These are phyloP conservation scores for Porphyrellus cyaneotinctus DNA, from an alignment of 768 basidiomycete species.

Conservation along the genomic window DNA sequence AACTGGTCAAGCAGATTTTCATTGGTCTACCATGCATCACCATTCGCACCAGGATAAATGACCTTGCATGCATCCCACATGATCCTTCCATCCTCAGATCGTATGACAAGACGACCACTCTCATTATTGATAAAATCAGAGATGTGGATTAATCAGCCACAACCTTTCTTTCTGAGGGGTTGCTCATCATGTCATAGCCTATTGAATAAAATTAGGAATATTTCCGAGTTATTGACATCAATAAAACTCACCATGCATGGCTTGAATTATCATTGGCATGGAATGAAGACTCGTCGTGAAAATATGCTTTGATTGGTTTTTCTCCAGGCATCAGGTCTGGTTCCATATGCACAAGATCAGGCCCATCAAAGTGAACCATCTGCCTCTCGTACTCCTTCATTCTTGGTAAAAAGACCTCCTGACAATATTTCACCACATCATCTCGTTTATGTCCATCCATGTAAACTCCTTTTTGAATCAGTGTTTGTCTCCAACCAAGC, in stretches of 20 bases:
- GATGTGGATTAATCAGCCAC: not conserved
- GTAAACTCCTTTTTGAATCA: not conserved
- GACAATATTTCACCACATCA: not conserved
- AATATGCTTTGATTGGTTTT: not conserved
- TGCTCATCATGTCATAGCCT: not conserved
- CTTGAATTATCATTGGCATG: not conserved
- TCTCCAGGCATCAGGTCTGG: not conserved
- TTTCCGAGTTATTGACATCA: too few relatives aligned
- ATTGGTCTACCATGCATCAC: not conserved
- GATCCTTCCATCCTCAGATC: not conserved
- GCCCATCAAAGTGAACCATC: not conserved
- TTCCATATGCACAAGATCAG: not conserved
- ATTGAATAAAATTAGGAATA: too few relatives aligned
- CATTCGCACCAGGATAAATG: not conserved
- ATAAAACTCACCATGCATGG: not conserved
- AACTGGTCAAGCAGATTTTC: not conserved
- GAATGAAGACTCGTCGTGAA: not conserved
- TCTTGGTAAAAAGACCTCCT: not conserved
- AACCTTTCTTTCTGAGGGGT: not conserved
- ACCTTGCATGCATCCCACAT: not conserved
- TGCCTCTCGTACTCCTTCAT: not conserved
- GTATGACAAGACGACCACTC: not conserved
- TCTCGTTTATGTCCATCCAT: not conserved
- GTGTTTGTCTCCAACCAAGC: not conserved
- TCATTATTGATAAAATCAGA: not conserved